These are phyloP conservation scores for Vitis cinerea DNA, from an alignment of 164 flowering plant genomes.

Conservation along the genomic window DNA sequence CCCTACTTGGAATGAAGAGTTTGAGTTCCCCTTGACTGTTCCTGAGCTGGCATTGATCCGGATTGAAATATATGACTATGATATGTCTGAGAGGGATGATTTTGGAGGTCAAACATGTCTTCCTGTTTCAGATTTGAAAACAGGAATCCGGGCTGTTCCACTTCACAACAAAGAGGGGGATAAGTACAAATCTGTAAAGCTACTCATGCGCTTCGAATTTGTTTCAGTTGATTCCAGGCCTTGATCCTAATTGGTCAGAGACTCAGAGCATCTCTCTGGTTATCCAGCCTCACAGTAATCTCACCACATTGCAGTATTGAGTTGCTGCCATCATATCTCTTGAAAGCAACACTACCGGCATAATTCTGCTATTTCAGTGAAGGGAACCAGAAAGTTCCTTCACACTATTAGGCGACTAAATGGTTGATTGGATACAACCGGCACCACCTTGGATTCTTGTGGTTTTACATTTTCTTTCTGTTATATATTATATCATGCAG, in stretches of 20 bases:
- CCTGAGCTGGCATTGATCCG: slow-evolving; percentile 57
- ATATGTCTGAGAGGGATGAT: slow-evolving; percentile 45
- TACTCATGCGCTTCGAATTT: slow-evolving; percentile 45
- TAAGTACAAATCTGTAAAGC: slow-evolving; percentile 37
- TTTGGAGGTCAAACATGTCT: slow-evolving; percentile 56
- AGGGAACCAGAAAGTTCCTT: not conserved
- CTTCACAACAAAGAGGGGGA: slow-evolving; percentile 36
- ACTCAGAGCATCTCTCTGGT: too few species aligned
- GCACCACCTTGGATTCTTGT: too few species aligned
- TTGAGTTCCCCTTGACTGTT: slow-evolving; percentile 41
- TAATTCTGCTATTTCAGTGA: not conserved
- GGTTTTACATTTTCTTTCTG: too few species aligned
- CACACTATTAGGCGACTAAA: too few species aligned
- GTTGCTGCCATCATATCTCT: too few species aligned
- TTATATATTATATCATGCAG: too few species aligned
- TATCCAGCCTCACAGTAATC: not conserved
- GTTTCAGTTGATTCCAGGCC: slow-evolving; percentile 2
- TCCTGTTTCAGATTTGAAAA: slow-evolving; percentile 44
- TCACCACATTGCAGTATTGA: too few species aligned
- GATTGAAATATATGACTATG: slow-evolving; percentile 49
- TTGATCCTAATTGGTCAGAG: too few species aligned
- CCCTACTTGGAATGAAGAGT: slow-evolving; percentile 50
- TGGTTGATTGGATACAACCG: too few species aligned
- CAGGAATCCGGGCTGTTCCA: slow-evolving; percentile 57
- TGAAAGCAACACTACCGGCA: not conserved